A percentile compares a stretch with the other conserved stretches of the same genome.
Conservation (phyloP, 2,329 filamentous ascomycete genomes). For the Bipolaris gigantea region DNA sequence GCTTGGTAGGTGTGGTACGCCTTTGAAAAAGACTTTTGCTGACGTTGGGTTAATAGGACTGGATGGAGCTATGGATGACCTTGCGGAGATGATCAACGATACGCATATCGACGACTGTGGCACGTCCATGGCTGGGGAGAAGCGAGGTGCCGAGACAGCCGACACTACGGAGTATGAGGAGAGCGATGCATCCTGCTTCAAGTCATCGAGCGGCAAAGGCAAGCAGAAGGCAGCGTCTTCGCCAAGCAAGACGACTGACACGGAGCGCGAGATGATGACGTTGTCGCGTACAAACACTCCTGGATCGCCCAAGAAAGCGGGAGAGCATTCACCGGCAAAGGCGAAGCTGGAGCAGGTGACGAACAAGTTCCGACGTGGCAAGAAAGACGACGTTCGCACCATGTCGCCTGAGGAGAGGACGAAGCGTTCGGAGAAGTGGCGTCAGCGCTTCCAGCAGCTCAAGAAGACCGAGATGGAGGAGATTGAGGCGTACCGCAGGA, state of each 20-base stretch:
- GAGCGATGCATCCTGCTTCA: conserved; percentile 38
- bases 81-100: conserved; percentile 35
- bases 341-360: conserved; percentile 52
- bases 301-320: conserved; percentile 41
- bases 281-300: conserved; percentile 31
- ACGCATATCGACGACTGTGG: conserved; percentile 18
- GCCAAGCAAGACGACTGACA: conserved; percentile 24
- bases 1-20: conserved; percentile 8
- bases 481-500: conserved; percentile 28
- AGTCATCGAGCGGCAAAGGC: conserved; percentile 30
- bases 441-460: conserved; percentile 39
- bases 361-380: conserved; percentile 48
- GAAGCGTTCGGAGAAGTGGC: conserved; percentile 43
- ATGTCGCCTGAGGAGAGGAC: conserved; percentile 45
- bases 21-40: conserved; percentile 23
- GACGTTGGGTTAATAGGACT: conserved; percentile 37
- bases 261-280: conserved; percentile 16
- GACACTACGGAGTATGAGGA: conserved; percentile 19
- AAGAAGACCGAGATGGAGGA: conserved; percentile 35
- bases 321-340: conserved; percentile 49
- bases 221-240: conserved; percentile 37
- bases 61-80: conserved; percentile 46
- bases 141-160: conserved; percentile 6
- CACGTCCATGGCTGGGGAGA: conserved; percentile 9
- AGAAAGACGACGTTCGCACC: conserved; percentile 40